Base-by-base conservation (phyloP, 1,284 basidiomycete species). In the Trichosporon ovoides region DNA sequence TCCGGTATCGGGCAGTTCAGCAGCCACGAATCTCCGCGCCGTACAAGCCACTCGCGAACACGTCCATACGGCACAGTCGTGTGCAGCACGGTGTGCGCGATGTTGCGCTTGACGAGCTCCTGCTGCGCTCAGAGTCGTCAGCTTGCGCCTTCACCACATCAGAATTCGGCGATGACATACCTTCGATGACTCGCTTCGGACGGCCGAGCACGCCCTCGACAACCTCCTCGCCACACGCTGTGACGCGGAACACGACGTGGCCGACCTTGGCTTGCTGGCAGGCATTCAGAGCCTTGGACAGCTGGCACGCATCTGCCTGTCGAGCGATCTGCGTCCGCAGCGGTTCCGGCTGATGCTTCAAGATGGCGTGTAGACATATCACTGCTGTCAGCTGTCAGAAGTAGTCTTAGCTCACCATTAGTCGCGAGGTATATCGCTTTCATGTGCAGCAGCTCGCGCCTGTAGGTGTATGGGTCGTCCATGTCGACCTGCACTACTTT, bases 1-100 rank as follows among this genome's bases (percentile, higher is more conserved):
- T 68, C 68, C 2, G 66, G 67, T 14, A 68, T 60, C 16, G 68
- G 64, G 18, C 69, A 56, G 40, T 62, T 54, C 35, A 72, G 55
- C 9, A 64, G 14, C 12, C 64, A 51, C n/a, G n/a, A n/a, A n/a
- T n/a, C n/a, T 22, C 16, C 22, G 43, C 43, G 24, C 9, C 24
- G 14, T 13, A n/a, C n/a, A n/a, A 58, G 53, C 61, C 61, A 63
- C 36, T 58, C 53, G 9, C 22, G 40, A 16, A 63, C 20, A 24
- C 61, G 53, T 5, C 48, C 36, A 54, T 54, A 63, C 2, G 61
- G 61, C 6, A 63, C 61, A 4, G 53, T 52, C 46, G 66, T 63
- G 60, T 66, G 65, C 5, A 68, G 57, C n/a, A 66, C 40, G 4
- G 66, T 68, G 37, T 59, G 57, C 14, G 63, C 62, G n/a, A 73